phyloP scores from a whole-genome alignment of 768 basidiomycete species.

The Boletus barrowsii region DNA sequence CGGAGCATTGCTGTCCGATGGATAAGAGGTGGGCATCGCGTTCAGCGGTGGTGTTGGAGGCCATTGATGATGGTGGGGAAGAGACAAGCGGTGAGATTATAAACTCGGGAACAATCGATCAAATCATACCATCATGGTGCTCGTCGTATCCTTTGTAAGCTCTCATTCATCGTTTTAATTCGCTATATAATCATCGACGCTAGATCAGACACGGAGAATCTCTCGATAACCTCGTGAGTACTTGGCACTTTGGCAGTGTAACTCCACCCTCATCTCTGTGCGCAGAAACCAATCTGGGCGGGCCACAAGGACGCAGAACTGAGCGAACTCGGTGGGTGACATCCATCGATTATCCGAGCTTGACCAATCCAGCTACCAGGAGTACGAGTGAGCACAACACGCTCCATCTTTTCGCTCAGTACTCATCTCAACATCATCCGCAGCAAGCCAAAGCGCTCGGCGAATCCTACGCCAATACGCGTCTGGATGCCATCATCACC shows the following conservation, averaged over 20 bases:
- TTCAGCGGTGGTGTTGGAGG: slow-evolving; percentile 25
- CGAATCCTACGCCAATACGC: slow-evolving; percentile 44
- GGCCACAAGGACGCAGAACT: slow-evolving; percentile 74
- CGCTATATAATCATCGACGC: neutral
- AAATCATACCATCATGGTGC: slow-evolving; percentile 6
- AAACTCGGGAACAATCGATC: slow-evolving; percentile 6
- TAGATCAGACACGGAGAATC: slow-evolving; percentile 80
- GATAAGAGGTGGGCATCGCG: slow-evolving; percentile 58
- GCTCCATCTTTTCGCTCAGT: neutral
- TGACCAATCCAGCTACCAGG: slow-evolving; percentile 35
- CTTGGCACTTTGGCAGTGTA: too few species aligned
- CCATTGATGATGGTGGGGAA: neutral
- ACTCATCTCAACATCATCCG: neutral
- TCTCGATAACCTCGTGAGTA: slow-evolving; percentile 64
- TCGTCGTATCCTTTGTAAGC: slow-evolving; percentile 27
- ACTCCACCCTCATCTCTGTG: neutral
- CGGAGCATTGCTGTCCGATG: slow-evolving; percentile 71
- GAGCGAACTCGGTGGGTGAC: slow-evolving; percentile 63
- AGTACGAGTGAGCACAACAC: slow-evolving; percentile 43
- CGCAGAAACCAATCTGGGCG: slow-evolving; percentile 58
- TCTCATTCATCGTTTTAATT: neutral
- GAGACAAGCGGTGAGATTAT: slow-evolving; percentile 10
- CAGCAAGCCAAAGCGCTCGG: slow-evolving; percentile 69
- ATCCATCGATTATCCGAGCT: neutral
- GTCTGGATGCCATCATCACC: slow-evolving; percentile 56